Percentiles rank a stretch among this genome's conserved stretches.
These are phyloP conservation scores for Fusarium acutatum DNA, from an alignment of 2,329 filamentous ascomycete species.

Conservation along the genomic window DNA sequence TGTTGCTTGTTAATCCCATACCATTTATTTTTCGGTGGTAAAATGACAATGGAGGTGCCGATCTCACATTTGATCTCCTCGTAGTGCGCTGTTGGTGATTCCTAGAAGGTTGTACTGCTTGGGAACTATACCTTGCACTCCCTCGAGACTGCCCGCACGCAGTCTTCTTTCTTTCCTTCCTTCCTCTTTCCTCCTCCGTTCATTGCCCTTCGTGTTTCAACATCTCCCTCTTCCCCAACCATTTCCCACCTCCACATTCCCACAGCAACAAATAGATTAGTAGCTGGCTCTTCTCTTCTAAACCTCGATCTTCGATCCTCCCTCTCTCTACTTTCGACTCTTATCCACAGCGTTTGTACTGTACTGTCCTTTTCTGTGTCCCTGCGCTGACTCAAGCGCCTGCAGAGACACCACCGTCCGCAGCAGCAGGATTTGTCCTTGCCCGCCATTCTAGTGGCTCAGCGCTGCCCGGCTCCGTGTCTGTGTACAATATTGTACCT, in stretches of 20 bases:
- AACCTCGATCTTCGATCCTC: conserved; percentile 16
- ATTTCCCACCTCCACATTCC: conserved; percentile 27
- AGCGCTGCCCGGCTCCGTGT: conserved; percentile 33
- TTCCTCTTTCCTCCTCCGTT: conserved; percentile 22
- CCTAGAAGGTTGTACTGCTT: conserved; percentile 27
- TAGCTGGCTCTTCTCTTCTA: conserved; percentile 15
- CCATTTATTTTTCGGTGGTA: conserved; percentile 11
- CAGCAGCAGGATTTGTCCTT: conserved; percentile 36
- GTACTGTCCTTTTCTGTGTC: neutral
- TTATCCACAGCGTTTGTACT: conserved; percentile 13
- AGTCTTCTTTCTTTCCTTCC: conserved; percentile 24
- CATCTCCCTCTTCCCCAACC: conserved; percentile 18
- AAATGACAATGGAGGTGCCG: conserved; percentile 27
- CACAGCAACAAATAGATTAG: conserved; percentile 18
- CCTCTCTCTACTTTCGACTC: neutral
- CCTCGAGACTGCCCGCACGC: conserved; percentile 6
- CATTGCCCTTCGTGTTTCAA: conserved; percentile 26
- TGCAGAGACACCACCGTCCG: conserved; percentile 31
- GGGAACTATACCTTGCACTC: conserved; percentile 6
- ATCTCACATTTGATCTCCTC: conserved; percentile 35
- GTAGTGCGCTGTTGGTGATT: conserved; percentile 20
- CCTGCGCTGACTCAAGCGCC: conserved; percentile 28
- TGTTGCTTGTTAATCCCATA: conserved; percentile 13
- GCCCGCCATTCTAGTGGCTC: conserved; percentile 36
- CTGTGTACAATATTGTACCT: conserved; percentile 23